A percentile compares a stretch with the other conserved stretches of the same genome.
These are phyloP conservation scores for Tricholoma bakamatsutake DNA, from an alignment of 768 basidiomycete genomes.

Conservation along the genomic window DNA sequence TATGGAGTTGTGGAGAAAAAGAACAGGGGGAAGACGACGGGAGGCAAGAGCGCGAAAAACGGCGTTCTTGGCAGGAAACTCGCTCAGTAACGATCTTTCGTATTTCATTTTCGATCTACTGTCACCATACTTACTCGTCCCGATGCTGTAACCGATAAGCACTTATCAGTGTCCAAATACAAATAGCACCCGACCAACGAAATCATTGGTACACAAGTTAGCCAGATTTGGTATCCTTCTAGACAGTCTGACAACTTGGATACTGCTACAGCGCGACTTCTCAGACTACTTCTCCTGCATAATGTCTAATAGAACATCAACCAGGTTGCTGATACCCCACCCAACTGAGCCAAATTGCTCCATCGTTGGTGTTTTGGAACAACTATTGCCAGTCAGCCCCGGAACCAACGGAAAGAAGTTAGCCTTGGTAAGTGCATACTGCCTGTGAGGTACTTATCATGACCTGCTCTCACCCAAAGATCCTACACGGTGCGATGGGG, in stretches of 20 bases:
- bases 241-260: too few species aligned
- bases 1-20: constrained; percentile 50
- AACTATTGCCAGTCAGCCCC: constrained; percentile 40
- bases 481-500: constrained; percentile 79
- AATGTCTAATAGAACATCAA: constrained; percentile 32
- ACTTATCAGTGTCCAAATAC: too few species aligned
- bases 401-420: constrained; percentile 51
- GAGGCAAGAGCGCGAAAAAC: constrained; percentile 49
- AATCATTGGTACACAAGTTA: constrained; percentile 2
- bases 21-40: constrained; percentile 32
- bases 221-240: background rate
- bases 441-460: constrained; percentile 10
- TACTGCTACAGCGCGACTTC: background rate
- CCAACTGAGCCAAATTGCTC: constrained; percentile 33
- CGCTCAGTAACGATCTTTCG: constrained; percentile 20
- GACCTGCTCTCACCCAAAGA: constrained; percentile 33
- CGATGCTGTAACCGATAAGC: too few species aligned
- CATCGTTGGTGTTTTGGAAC: constrained; percentile 60
- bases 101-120: background rate
- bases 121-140: too few species aligned
- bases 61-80: constrained; percentile 49
- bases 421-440: constrained; percentile 48
- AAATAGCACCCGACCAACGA: too few species aligned
- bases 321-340: constrained; percentile 50
- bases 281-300: background rate